Evolutionary conservation across 1,284 basidiomycete species (phyloP).

Genomic region (Puccinia sorghi): DNA sequence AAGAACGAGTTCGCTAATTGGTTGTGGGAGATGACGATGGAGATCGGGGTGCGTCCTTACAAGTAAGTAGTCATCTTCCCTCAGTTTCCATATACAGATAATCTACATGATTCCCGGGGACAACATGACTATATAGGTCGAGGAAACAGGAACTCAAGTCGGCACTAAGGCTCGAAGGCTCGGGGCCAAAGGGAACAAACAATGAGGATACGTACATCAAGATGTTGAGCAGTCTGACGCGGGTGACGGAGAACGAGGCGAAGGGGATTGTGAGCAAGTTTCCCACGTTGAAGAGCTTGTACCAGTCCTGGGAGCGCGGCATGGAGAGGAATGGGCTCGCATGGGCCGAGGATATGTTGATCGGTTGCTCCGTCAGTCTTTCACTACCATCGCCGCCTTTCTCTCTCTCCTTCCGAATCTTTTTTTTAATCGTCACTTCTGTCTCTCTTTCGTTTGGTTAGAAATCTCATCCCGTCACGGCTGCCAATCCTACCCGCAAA

Average conservation of each 20-base stretch:
- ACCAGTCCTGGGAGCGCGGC: slow-evolving; percentile 16
- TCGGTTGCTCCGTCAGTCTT: slow-evolving; percentile 28
- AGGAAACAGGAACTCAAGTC: slow-evolving; percentile 42
- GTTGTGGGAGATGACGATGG: slow-evolving; percentile 42
- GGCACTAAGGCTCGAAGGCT: slow-evolving; percentile 18
- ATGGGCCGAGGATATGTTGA: slow-evolving; percentile 37
- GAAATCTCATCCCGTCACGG: slow-evolving; percentile 23
- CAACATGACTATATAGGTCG: too few relatives aligned
- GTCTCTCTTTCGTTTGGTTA: background rate
- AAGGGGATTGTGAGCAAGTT: slow-evolving; percentile 36
- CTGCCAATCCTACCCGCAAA: background rate
- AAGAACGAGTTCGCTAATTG: slow-evolving; percentile 33
- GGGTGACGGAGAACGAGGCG: slow-evolving; percentile 38
- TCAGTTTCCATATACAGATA: background rate
- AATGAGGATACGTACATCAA: slow-evolving; percentile 38
- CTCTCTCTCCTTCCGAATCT: background rate
- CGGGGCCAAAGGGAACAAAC: slow-evolving; percentile 22
- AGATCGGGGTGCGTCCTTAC: slow-evolving; percentile 38
- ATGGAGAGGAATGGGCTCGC: background rate
- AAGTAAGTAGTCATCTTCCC: slow-evolving; percentile 11
- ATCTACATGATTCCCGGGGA: background rate
- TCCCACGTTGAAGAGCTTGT: slow-evolving; percentile 27
- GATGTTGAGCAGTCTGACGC: slow-evolving; percentile 30
- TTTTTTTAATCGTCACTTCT: background rate
- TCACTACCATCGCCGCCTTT: background rate